Conservation (phyloP, 305 asterid genomes). For the Fraxinus sp. region DNA sequence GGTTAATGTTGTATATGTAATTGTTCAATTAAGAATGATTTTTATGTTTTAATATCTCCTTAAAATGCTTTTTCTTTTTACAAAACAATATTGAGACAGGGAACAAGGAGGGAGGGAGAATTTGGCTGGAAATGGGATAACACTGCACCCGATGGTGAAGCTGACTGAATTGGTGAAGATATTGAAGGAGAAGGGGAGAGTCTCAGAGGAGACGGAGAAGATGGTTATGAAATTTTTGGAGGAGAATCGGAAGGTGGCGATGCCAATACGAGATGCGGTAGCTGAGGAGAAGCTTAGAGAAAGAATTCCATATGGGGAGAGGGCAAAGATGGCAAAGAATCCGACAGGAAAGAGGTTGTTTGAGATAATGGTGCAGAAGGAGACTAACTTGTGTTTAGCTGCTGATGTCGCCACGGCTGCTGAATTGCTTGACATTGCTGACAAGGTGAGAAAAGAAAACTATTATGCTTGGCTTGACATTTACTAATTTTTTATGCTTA, state of each 20-base stretch:
- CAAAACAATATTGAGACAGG: constrained; percentile 38
- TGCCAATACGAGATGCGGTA: constrained; percentile 34
- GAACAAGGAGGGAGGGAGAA: constrained; percentile 98
- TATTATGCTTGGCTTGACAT: not conserved
- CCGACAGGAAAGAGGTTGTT: constrained; percentile 86
- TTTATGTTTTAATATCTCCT: not conserved
- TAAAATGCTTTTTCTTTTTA: not conserved
- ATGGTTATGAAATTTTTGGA: constrained; percentile 79
- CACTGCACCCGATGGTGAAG: constrained; percentile 85
- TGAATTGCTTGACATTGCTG: constrained; percentile 88
- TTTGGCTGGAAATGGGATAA: constrained; percentile 83
- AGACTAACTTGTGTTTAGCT: constrained; percentile 89
- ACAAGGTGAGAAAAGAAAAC: constrained; percentile 52
- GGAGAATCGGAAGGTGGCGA: constrained; percentile 72
- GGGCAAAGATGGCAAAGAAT: constrained; percentile 76
- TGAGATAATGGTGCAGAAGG: constrained; percentile 81
- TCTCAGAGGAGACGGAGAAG: constrained; percentile 78
- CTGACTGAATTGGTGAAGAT: constrained; percentile 86
- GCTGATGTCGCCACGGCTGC: constrained; percentile 94
- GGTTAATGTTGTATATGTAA: constrained; percentile 35
- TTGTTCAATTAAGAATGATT: not conserved
- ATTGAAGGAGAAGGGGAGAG: constrained; percentile 84
- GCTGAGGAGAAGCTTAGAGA: constrained; percentile 36
- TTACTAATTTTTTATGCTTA: not conserved
- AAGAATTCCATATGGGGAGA: constrained; percentile 73